A percentile compares a stretch with the other conserved stretches of the same genome.
phyloP scores from a whole-genome alignment of 2,329 filamentous ascomycete genomes.

The Penicillium freii region DNA sequence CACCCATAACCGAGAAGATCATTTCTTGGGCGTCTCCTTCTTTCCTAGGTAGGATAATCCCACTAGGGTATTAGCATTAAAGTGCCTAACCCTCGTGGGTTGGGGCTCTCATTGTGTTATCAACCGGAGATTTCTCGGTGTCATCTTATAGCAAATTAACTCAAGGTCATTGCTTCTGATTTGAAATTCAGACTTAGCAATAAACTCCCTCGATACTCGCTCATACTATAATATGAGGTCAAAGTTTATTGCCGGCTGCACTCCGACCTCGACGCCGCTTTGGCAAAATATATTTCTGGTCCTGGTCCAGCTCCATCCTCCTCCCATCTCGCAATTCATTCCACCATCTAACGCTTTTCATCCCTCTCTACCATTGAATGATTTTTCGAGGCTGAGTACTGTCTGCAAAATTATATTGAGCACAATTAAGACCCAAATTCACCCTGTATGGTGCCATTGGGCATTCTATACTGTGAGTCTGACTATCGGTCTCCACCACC shows the following conservation, averaged over 20 bases:
- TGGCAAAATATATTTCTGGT: constrained; percentile 1
- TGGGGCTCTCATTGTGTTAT: background rate
- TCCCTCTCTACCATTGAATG: background rate
- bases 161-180: background rate
- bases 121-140: background rate
- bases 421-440: background rate
- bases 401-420: background rate
- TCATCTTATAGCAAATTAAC: background rate
- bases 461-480: background rate
- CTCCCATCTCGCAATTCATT: background rate
- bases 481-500: no score
- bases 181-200: background rate
- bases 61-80: background rate
- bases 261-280: background rate
- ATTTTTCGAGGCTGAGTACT: background rate
- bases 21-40: no score
- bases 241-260: background rate
- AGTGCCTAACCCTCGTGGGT: no score
- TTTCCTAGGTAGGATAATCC: background rate
- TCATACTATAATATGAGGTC: background rate
- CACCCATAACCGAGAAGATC: background rate
- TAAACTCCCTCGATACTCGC: background rate
- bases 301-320: background rate
- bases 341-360: background rate
- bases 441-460: background rate